Conservation (phyloP, 257 asterid genomes). For the Solanum gandarillasii region DNA sequence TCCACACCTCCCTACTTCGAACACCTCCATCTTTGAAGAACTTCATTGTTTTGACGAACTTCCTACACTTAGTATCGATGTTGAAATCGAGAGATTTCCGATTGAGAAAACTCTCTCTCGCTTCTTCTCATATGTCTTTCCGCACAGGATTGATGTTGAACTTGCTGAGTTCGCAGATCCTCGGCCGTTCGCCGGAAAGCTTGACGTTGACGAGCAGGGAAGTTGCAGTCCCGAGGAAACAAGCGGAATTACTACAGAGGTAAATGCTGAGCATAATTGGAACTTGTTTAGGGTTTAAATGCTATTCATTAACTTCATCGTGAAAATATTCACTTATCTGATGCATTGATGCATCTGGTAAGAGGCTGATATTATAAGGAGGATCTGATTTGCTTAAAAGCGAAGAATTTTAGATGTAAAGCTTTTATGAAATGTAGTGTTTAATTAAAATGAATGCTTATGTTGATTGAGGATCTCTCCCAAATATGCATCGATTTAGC, state of each 20-base stretch:
- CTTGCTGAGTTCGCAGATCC: conserved; percentile 6
- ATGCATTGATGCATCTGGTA: neutral
- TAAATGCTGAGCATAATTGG: neutral
- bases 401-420: neutral
- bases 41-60: conserved; percentile 27
- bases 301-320: neutral
- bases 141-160: conserved; percentile 30
- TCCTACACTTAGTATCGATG: conserved; percentile 22
- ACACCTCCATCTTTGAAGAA: neutral
- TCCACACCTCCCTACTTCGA: conserved; percentile 11
- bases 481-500: neutral
- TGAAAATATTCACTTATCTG: neutral
- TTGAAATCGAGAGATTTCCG: conserved; percentile 40
- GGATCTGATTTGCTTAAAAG: neutral
- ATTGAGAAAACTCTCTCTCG: conserved; percentile 58
- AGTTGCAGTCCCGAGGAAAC: neutral
- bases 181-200: neutral
- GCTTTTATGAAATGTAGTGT: neutral
- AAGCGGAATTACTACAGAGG: conserved; percentile 5
- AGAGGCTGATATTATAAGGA: neutral
- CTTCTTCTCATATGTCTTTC: conserved; percentile 65
- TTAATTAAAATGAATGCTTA: neutral
- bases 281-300: neutral
- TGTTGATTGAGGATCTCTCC: neutral
- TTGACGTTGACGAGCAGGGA: neutral